Evolutionary conservation across 768 basidiomycete species (phyloP).

Genomic region (Russula virescens): DNA sequence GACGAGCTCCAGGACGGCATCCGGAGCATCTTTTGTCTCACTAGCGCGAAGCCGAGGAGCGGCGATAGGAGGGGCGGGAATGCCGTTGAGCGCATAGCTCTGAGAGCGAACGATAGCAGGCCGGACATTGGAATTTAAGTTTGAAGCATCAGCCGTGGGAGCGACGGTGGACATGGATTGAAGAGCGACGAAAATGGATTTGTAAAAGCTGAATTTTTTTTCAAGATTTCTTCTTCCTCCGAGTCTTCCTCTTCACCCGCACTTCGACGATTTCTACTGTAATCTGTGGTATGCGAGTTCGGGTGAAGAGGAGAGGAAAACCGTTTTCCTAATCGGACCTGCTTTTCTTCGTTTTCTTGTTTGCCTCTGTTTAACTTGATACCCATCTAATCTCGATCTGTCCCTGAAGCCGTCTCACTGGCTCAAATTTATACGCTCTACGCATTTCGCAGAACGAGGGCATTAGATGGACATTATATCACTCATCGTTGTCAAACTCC

Average conservation of each 20-base stretch:
- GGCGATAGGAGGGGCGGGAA: conserved; percentile 34
- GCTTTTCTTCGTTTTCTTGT: not conserved
- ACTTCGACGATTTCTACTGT: not conserved
- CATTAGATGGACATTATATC: too few species aligned
- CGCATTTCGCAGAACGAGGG: too few species aligned
- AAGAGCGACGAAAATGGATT: not conserved
- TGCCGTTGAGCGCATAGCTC: conserved; percentile 35
- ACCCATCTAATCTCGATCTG: not conserved
- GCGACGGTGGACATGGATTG: conserved; percentile 3
- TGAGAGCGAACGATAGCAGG: conserved; percentile 43
- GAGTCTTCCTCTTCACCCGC: conserved; percentile 21
- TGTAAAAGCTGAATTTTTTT: not conserved
- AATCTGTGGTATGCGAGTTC: not conserved
- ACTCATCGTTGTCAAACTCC: not conserved
- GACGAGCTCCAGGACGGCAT: conserved; percentile 79
- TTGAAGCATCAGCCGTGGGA: not conserved
- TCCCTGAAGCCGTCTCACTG: not conserved
- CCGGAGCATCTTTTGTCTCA: conserved; percentile 29
- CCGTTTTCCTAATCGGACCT: not conserved
- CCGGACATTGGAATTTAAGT: conserved; percentile 27
- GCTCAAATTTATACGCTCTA: too few species aligned
- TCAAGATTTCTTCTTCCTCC: not conserved
- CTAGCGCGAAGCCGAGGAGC: conserved; percentile 28
- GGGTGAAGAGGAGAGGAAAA: conserved; percentile 20
- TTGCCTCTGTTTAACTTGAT: conserved; percentile 7